Conservation (phyloP, 306 rosid genomes). For the Mucuna pruriens region DNA sequence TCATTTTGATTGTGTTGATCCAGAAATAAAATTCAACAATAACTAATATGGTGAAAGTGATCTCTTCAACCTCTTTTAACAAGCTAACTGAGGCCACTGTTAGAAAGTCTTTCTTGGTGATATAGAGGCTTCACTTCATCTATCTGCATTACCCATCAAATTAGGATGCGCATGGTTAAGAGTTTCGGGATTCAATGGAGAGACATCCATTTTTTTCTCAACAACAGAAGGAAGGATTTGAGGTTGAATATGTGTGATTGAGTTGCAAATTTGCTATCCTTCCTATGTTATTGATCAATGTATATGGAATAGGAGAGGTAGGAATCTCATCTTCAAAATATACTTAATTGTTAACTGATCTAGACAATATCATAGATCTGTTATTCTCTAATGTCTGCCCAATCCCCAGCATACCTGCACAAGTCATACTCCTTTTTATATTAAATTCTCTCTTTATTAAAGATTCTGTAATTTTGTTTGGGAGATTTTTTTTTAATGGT, state of each 20-base stretch:
- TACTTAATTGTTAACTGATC: neutral
- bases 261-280: constrained; percentile 22
- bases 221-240: constrained; percentile 23
- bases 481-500: neutral
- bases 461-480: constrained; percentile 14
- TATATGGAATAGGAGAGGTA: neutral
- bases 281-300: constrained; percentile 4
- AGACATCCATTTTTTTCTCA: constrained; percentile 29
- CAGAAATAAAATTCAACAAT: constrained; percentile 29
- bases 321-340: constrained; percentile 3
- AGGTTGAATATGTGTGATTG: constrained; percentile 7
- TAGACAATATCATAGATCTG: constrained; percentile 7
- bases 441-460: too few relatives aligned
- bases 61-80: constrained; percentile 37
- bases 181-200: constrained; percentile 22
- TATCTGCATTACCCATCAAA: constrained; percentile 17
- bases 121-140: neutral
- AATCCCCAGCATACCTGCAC: constrained; percentile 20
- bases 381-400: constrained; percentile 1
- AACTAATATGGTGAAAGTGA: constrained; percentile 24
- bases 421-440: constrained; percentile 25
- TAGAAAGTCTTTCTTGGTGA: constrained; percentile 13
- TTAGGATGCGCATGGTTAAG: constrained; percentile 35
- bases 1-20: constrained; percentile 24
- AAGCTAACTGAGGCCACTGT: neutral